Evolutionary conservation across 2,329 filamentous ascomycete species (phyloP).

Genomic region (Apiospora malaysiana): DNA sequence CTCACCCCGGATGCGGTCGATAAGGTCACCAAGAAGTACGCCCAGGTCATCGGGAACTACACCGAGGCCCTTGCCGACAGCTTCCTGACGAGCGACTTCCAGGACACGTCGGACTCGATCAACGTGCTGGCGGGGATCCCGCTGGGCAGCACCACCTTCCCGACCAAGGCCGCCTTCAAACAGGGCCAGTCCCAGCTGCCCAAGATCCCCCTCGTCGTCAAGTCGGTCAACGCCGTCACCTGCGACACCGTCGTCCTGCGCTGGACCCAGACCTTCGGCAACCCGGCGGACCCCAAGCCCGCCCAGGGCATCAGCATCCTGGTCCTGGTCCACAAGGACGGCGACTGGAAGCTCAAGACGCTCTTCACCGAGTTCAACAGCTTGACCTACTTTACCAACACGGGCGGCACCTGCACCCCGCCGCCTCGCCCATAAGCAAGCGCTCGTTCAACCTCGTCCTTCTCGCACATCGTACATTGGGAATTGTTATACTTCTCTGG

Average conservation of each 20-base stretch:
- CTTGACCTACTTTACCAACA: constrained; percentile 34
- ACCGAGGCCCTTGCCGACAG: constrained; percentile 20
- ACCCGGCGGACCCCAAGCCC: constrained; percentile 24
- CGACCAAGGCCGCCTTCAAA: constrained; percentile 38
- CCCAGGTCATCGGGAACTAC: constrained; percentile 27
- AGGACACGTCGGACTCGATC: constrained; percentile 42
- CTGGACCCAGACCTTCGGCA: constrained; percentile 39
- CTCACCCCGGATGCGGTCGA: background rate
- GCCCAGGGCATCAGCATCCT: constrained; percentile 42
- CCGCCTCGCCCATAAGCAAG: background rate
- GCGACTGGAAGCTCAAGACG: constrained; percentile 38
- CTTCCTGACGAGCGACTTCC: constrained; percentile 36
- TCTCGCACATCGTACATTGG: too few relatives aligned
- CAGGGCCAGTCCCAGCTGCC: constrained; percentile 35
- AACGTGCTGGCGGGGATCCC: constrained; percentile 39
- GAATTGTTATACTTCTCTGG: too few relatives aligned
- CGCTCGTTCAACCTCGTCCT: too few relatives aligned
- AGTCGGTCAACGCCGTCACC: constrained; percentile 34
- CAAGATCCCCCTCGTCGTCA: constrained; percentile 37
- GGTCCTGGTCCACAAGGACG: constrained; percentile 25
- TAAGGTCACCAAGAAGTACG: constrained; percentile 25
- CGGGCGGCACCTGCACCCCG: constrained; percentile 30
- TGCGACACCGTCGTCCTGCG: constrained; percentile 32
- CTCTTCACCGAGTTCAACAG: constrained; percentile 44
- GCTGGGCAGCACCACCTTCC: constrained; percentile 40